Evolutionary conservation across 108 stramenopile genomes (phyloP).

Genomic region (Cyclostephanos tholiformis): DNA sequence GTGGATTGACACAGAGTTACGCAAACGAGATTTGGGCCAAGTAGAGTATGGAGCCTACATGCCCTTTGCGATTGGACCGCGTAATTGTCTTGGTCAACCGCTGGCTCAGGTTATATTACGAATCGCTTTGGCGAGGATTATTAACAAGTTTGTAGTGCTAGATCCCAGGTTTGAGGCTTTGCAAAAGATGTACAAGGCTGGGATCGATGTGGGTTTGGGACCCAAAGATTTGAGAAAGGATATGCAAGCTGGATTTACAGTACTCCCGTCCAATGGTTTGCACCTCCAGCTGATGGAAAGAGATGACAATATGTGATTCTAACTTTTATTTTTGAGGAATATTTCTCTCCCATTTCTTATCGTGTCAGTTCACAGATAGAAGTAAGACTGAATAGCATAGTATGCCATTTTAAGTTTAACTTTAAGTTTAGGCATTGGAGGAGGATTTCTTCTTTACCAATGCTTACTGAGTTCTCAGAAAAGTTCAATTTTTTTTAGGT

Average conservation of each 20-base stretch:
- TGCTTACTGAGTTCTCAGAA: too few relatives aligned
- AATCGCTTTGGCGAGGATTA: slow-evolving; percentile 74
- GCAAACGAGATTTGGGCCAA: slow-evolving; percentile 58
- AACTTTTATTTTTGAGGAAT: too few relatives aligned
- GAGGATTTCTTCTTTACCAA: too few relatives aligned
- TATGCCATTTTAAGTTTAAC: too few relatives aligned
- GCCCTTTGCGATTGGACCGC: slow-evolving; percentile 89
- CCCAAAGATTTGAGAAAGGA: slow-evolving; percentile 67
- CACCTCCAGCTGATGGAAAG: slow-evolving; percentile 41
- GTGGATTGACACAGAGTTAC: slow-evolving; percentile 64
- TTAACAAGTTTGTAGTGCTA: slow-evolving; percentile 58
- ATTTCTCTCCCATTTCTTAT: too few relatives aligned
- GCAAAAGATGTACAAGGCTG: slow-evolving; percentile 1
- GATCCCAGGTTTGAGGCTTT: slow-evolving; percentile 52
- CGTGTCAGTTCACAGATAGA: too few relatives aligned
- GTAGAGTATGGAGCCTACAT: slow-evolving; percentile 81
- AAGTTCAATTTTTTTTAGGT: too few relatives aligned
- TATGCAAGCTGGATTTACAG: slow-evolving; percentile 96
- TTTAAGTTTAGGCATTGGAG: too few relatives aligned
- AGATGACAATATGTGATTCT: too few relatives aligned
- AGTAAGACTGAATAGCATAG: too few relatives aligned
- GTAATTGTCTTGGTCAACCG: slow-evolving; percentile 93
- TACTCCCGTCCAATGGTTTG: slow-evolving; percentile 88
- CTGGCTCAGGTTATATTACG: slow-evolving; percentile 85
- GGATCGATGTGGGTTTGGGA: slow-evolving; percentile 10